Evolutionary conservation across 2,329 filamentous ascomycete species (phyloP).

Genomic region (Neurospora sp.): DNA sequence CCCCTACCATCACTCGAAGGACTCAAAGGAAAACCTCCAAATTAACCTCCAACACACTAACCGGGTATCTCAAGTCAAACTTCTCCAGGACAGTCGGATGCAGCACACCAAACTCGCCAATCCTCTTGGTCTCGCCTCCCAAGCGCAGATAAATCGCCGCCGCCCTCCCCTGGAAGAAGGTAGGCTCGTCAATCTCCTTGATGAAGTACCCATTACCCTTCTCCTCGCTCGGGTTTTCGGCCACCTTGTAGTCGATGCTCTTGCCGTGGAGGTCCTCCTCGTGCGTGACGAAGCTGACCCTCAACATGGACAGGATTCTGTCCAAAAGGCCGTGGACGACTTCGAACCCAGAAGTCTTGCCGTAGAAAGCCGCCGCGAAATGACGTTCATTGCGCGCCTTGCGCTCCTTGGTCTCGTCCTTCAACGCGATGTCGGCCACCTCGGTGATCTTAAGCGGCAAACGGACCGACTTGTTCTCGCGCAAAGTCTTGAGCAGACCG

Average conservation of each 20-base stretch:
- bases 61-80: conserved; percentile 85
- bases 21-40: conserved; percentile 77
- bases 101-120: conserved; percentile 88
- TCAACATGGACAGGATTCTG: conserved; percentile 85
- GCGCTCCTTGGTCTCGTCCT: conserved; percentile 71
- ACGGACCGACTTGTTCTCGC: conserved; percentile 82
- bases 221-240: conserved; percentile 43
- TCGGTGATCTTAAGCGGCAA: conserved; percentile 91
- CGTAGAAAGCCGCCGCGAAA: conserved; percentile 93
- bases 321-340: conserved; percentile 90
- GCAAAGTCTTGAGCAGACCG: conserved; percentile 83
- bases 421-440: conserved; percentile 83
- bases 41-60: conserved; percentile 90
- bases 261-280: conserved; percentile 55
- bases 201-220: conserved; percentile 73
- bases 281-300: conserved; percentile 65
- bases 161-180: conserved; percentile 84
- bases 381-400: conserved; percentile 83
- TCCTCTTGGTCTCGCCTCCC: conserved; percentile 60
- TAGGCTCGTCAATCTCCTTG: conserved; percentile 80
- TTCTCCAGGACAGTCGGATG: conserved; percentile 90
- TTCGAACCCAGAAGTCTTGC: conserved; percentile 90
- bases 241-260: conserved; percentile 42
- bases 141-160: conserved; percentile 74
- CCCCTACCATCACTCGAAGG: neutral